These are phyloP conservation scores for Tetrapisispora pingtungensis DNA, from an alignment of 805 yeast genomes.

Conservation along the genomic window DNA sequence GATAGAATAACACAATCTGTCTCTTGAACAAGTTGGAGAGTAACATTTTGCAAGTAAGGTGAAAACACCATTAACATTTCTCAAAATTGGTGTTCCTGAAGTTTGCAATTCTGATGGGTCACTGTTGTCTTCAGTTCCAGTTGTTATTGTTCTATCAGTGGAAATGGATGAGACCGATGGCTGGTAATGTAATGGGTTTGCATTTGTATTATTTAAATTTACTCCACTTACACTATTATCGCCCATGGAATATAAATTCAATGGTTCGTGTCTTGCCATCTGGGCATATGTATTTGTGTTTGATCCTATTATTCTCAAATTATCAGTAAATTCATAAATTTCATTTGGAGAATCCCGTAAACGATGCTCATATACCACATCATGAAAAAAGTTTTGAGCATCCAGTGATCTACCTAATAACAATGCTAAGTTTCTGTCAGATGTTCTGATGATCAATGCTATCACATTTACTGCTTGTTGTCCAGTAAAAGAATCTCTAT, in stretches of 20 bases:
- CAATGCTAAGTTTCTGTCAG: constrained; percentile 83
- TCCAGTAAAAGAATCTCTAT: constrained; percentile 90
- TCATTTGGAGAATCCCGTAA: constrained; percentile 80
- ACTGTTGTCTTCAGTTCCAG: background rate
- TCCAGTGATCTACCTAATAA: constrained; percentile 85
- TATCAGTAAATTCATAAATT: constrained; percentile 68
- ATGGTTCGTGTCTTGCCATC: constrained; percentile 21
- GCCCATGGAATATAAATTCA: constrained; percentile 17
- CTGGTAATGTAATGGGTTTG: constrained; percentile 6
- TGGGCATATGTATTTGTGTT: constrained; percentile 15
- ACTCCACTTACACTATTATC: constrained; percentile 1
- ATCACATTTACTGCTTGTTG: constrained; percentile 88
- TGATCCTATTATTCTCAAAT: constrained; percentile 22
- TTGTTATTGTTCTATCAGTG: background rate
- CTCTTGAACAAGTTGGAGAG: constrained; percentile 91
- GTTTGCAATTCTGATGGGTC: background rate
- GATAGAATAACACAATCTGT: constrained; percentile 80
- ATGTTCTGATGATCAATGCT: constrained; percentile 74
- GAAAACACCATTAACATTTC: constrained; percentile 70
- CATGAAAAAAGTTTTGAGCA: constrained; percentile 90
- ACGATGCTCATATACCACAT: constrained; percentile 89
- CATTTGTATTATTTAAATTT: background rate
- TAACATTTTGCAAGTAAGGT: constrained; percentile 89
- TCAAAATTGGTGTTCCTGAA: background rate
- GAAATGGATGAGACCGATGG: constrained; percentile 9